Percentiles rank a stretch among this genome's conserved stretches.
Evolutionary conservation across 2,329 filamentous ascomycete species (phyloP).

Genomic region (Aspergillus sp.): DNA sequence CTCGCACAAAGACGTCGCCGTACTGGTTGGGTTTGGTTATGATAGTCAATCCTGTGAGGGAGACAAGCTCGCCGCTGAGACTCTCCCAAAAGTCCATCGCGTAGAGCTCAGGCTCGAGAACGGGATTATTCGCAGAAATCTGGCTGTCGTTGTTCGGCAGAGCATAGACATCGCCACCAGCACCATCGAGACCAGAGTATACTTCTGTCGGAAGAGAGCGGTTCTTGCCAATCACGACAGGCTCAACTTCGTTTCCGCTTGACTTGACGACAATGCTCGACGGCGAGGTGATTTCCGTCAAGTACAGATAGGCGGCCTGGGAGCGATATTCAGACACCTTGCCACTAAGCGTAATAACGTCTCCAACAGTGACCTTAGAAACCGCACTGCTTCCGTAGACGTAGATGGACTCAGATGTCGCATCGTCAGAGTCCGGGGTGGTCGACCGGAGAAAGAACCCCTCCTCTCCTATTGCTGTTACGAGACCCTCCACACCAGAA

Average conservation of each 20-base stretch:
- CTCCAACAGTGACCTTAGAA: conserved; percentile 58
- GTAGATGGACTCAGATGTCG: conserved; percentile 66
- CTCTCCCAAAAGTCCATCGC: conserved; percentile 76
- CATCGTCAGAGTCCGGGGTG: conserved; percentile 53
- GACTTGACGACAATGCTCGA: conserved; percentile 55
- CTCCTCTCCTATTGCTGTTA: conserved; percentile 62
- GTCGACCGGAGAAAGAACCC: conserved; percentile 67
- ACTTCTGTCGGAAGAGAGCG: conserved; percentile 60
- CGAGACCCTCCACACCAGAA: conserved; percentile 60
- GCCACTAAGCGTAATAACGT: conserved; percentile 61
- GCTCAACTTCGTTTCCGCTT: conserved; percentile 53
- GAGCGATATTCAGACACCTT: conserved; percentile 61
- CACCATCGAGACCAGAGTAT: conserved; percentile 62
- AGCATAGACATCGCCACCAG: conserved; percentile 65
- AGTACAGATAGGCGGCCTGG: conserved; percentile 57
- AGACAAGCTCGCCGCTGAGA: conserved; percentile 66
- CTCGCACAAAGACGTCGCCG: conserved; percentile 69
- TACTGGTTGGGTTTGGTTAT: conserved; percentile 62
- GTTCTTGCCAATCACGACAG: conserved; percentile 61
- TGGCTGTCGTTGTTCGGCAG: conserved; percentile 62
- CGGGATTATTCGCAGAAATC: conserved; percentile 61
- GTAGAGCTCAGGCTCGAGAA: conserved; percentile 59
- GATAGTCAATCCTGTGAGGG: conserved; percentile 56
- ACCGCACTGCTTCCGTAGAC: conserved; percentile 58
- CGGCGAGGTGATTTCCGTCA: conserved; percentile 63